Evolutionary conservation across 2,329 filamentous ascomycete species (phyloP).

Genomic region (Kalaharituber pfeilii): DNA sequence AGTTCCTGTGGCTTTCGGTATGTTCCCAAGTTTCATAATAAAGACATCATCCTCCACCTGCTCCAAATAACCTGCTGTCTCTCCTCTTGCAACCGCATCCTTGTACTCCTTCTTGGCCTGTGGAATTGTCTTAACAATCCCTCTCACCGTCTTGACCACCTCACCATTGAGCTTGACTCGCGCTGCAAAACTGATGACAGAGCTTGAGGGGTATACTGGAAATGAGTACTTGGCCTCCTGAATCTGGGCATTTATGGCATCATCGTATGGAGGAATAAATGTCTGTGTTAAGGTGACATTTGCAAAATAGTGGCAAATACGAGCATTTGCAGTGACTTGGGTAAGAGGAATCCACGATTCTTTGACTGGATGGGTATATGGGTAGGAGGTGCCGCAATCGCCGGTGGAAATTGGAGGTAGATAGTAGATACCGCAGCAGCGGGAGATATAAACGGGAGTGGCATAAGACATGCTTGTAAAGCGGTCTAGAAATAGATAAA

Average conservation of each 20-base stretch:
- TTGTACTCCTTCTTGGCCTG: slow-evolving; percentile 44
- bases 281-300: slow-evolving; percentile 5
- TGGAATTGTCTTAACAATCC: slow-evolving; percentile 48
- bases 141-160: slow-evolving; percentile 38
- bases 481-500: no score
- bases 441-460: no score
- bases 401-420: background rate
- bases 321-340: background rate
- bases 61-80: slow-evolving; percentile 49
- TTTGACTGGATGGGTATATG: no score
- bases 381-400: no score
- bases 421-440: background rate
- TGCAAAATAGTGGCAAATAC: background rate
- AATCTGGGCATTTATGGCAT: slow-evolving; percentile 33
- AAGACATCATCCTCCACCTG: slow-evolving; percentile 49
- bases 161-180: slow-evolving; percentile 32
- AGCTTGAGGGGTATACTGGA: slow-evolving; percentile 55
- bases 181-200: slow-evolving; percentile 50
- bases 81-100: slow-evolving; percentile 39
- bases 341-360: background rate
- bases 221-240: slow-evolving; percentile 48
- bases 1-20: slow-evolving; percentile 36
- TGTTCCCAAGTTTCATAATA: slow-evolving; percentile 48
- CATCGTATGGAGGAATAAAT: slow-evolving; percentile 43
- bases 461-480: no score